Evolutionary conservation across 1,284 basidiomycete genomes (phyloP), one percentile per base, ranked within the genome.

Genomic region (Cystobasidium slooffiae): DNA sequence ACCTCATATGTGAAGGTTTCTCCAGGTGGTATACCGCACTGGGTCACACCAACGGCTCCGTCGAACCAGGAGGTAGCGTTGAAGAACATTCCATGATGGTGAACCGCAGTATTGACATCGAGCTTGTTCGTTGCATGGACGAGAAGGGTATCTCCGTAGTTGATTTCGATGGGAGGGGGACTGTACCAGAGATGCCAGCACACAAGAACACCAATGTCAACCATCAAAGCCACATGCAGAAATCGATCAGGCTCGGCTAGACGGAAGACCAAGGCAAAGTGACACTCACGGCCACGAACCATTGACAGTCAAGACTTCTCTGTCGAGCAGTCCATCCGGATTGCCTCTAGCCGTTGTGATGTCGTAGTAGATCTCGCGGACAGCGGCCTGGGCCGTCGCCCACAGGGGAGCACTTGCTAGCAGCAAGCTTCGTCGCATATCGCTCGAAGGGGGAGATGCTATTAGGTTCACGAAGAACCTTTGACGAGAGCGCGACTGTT

Each of bases 261-360:
- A 47, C 76, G 41, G 31, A 62, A 55, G 1, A 24, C 41, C 22
- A 49, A 61, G 61, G 56, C 31, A 41, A 20, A 46, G 20, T 20
- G 47, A 69, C 8, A 85, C 91, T 83, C 82, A 93, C 90, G 94
- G 94, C 94, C 94, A 97, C 5, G 91, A 89, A 20, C 89, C 88
- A 81, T 97, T 97, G 68, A 96, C 87, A 72, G 93, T 94, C 74
- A 96, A 88, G 63, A 88, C 93, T 41, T 88, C 85, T 66, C 94
- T 88, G 37, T 88, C 84, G 68, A 84, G 86, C 64, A 91, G 85
- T 4, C 89, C 90, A 78, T 92, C 90, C n/a, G 91, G 92, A 81
- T 88, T 90, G 68, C 85, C 88, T 75, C 88, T 82, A 43, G 88
- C 81, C 74, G 89, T 91, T 9, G 76, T 75, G 70, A 80, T 73